Evolutionary conservation across 331 rosid species (phyloP).

Genomic region (Malus hybrid): DNA sequence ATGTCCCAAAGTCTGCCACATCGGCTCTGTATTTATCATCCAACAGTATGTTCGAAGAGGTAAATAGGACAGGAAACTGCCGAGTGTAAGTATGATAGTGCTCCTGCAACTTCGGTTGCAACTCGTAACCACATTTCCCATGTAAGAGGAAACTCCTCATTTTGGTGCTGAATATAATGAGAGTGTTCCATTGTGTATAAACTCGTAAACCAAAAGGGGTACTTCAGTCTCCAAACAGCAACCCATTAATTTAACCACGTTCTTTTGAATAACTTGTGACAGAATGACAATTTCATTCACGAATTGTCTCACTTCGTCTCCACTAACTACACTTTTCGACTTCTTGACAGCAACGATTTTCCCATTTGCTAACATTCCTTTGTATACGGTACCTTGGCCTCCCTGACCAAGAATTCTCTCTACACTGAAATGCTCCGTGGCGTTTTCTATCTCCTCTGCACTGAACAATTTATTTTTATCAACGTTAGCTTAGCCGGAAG

Average conservation of each 20-base stretch:
- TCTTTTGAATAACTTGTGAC: slow-evolving; percentile 15
- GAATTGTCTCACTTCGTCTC: not conserved
- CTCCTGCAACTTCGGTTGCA: slow-evolving; percentile 10
- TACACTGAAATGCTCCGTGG: not conserved
- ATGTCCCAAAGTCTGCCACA: slow-evolving; percentile 27
- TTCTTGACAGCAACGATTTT: slow-evolving; percentile 20
- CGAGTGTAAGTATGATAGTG: slow-evolving; percentile 24
- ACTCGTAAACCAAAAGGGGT: slow-evolving; percentile 24
- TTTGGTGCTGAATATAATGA: not conserved
- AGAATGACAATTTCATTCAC: slow-evolving; percentile 16
- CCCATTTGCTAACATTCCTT: slow-evolving; percentile 23
- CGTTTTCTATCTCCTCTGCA: slow-evolving; percentile 11
- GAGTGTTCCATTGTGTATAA: slow-evolving; percentile 6
- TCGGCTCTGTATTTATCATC: slow-evolving; percentile 18
- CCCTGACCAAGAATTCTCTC: slow-evolving; percentile 25
- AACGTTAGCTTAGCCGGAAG: slow-evolving; percentile 4
- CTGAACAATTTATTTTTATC: slow-evolving; percentile 12
- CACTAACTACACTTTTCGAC: not conserved
- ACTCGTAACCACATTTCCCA: slow-evolving; percentile 11
- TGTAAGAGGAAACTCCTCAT: slow-evolving; percentile 17
- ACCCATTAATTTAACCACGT: slow-evolving; percentile 18
- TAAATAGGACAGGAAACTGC: slow-evolving; percentile 13
- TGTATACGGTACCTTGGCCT: slow-evolving; percentile 20
- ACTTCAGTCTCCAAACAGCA: slow-evolving; percentile 19
- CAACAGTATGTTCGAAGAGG: slow-evolving; percentile 21